Percentiles rank a stretch among this genome's conserved stretches.
Conservation (phyloP, 1,284 basidiomycete genomes). For the Pholiota adiposa region DNA sequence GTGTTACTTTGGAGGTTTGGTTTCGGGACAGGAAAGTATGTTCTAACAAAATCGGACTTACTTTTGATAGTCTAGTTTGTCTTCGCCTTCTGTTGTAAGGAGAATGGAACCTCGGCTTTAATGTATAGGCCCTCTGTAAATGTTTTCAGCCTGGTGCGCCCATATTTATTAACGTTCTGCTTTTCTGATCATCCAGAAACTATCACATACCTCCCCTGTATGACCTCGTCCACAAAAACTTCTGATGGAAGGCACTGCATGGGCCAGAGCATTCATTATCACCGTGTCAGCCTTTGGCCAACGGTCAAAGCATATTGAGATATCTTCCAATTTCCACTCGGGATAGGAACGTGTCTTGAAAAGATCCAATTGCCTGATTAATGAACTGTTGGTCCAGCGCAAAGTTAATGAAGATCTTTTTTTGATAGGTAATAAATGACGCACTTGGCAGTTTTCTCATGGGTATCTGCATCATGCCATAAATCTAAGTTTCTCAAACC, state of each 20-base stretch:
- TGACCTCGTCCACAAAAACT: neutral
- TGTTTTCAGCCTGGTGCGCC: neutral
- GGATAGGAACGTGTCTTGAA: too few species aligned
- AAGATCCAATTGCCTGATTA: too few species aligned
- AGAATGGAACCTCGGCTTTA: too few species aligned
- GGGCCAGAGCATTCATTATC: neutral
- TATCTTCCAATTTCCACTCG: neutral
- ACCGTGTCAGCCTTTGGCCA: neutral
- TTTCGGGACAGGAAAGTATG: slow-evolving; percentile 61
- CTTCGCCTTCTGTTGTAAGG: too few species aligned
- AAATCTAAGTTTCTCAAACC: neutral
- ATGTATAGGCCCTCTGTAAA: too few species aligned
- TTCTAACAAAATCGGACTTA: slow-evolving; percentile 40
- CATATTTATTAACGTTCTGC: neutral
- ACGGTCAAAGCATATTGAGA: neutral
- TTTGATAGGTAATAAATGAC: too few species aligned
- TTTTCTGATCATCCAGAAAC: too few species aligned
- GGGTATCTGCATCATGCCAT: too few species aligned
- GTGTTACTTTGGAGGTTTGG: slow-evolving; percentile 82
- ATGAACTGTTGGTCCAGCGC: too few species aligned
- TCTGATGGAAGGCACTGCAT: neutral
- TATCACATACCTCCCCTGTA: neutral
- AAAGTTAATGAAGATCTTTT: too few species aligned
- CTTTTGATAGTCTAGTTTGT: neutral
- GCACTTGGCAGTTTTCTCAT: too few species aligned